A percentile compares a stretch with the other conserved stretches of the same genome.
Evolutionary conservation across 2,329 filamentous ascomycete species (phyloP).

Genomic region (Diaporthe citriasiana): DNA sequence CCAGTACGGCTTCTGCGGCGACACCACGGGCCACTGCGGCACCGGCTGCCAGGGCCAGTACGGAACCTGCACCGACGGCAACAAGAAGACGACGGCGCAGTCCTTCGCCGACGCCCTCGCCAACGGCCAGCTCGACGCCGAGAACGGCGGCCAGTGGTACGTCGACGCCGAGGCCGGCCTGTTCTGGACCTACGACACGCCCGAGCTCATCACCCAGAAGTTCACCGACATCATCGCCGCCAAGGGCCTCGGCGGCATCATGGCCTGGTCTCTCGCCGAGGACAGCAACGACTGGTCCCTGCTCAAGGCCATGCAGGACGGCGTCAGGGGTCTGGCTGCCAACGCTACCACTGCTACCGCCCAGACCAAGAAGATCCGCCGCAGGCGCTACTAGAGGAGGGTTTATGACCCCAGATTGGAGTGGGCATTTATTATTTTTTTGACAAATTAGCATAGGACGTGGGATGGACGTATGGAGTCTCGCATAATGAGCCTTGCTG

Average conservation of each 20-base stretch:
- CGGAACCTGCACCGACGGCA: constrained; percentile 42
- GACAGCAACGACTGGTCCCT: constrained; percentile 61
- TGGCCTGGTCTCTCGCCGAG: constrained; percentile 68
- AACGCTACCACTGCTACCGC: background rate
- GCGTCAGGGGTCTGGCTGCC: constrained; percentile 42
- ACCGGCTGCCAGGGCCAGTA: constrained; percentile 46
- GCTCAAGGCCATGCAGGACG: constrained; percentile 57
- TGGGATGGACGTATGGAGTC: background rate
- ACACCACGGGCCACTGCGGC: constrained; percentile 43
- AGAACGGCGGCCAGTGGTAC: constrained; percentile 68
- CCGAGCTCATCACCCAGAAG: constrained; percentile 62
- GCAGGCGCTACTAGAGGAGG: constrained; percentile 30
- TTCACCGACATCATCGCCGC: constrained; percentile 59
- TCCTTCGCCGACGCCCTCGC: constrained; percentile 59
- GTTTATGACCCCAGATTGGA: too few species aligned
- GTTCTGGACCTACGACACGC: constrained; percentile 71
- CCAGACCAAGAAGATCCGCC: constrained; percentile 22
- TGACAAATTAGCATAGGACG: background rate
- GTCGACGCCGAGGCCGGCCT: constrained; percentile 60
- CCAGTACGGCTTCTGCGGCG: constrained; percentile 42
- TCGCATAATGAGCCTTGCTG: constrained; percentile 22
- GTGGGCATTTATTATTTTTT: background rate
- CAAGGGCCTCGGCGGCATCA: constrained; percentile 62
- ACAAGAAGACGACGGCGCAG: constrained; percentile 40
- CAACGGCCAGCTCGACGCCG: constrained; percentile 59